Evolutionary conservation across 73 alveolate genomes (phyloP).

Genomic region (Paramecium sexaurelia): DNA sequence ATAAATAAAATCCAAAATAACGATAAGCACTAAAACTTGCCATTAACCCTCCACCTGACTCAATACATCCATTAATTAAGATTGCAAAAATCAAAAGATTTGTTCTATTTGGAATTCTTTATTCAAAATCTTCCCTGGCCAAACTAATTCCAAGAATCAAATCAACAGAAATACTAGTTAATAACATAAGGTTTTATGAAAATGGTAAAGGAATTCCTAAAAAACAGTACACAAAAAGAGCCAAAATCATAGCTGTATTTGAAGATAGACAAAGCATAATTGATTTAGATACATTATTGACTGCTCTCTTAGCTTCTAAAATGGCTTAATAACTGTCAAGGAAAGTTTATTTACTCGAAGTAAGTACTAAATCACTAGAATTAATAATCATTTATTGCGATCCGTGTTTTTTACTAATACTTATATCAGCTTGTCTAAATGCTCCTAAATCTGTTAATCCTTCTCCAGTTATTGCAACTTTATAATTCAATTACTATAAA

Average conservation of each 20-base stretch:
- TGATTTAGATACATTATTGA: conserved; percentile 28
- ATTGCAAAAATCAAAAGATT: neutral
- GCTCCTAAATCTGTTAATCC: conserved; percentile 59
- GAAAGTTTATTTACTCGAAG: conserved; percentile 23
- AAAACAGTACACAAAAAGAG: neutral
- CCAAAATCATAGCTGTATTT: conserved; percentile 35
- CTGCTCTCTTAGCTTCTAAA: conserved; percentile 29
- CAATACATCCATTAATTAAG: conserved; percentile 14
- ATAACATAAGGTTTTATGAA: conserved; percentile 9
- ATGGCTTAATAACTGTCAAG: conserved; percentile 4
- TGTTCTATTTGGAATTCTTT: neutral
- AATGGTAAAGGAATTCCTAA: conserved; percentile 37
- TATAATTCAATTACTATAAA: neutral
- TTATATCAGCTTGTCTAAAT: conserved; percentile 23
- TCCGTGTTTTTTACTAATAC: conserved; percentile 29
- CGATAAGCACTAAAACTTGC: conserved; percentile 8
- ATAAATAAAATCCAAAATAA: conserved; percentile 28
- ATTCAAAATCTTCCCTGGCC: conserved; percentile 45
- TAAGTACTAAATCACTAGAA: conserved; percentile 29
- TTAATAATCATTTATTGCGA: conserved; percentile 9
- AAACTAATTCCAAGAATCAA: conserved; percentile 22
- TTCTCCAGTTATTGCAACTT: conserved; percentile 53
- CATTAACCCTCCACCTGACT: conserved; percentile 30
- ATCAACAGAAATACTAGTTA: conserved; percentile 35
- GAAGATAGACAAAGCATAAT: conserved; percentile 40